Conservation (phyloP, 169 alveolate species). For the Perkinsus chesapeaki region DNA sequence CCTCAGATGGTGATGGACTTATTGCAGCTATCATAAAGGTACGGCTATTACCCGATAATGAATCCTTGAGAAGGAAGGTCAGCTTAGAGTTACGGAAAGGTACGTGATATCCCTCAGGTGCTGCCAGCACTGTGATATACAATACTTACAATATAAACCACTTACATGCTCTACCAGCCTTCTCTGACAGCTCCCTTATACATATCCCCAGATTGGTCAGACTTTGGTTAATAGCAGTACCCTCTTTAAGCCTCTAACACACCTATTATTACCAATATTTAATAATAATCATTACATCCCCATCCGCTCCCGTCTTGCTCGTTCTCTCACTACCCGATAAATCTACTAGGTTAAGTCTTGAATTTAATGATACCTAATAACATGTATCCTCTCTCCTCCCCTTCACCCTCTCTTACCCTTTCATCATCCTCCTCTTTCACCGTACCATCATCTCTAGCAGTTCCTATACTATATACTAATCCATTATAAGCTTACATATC, state of each 20-base stretch:
- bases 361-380: not conserved
- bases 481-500: not conserved
- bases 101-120: constrained; percentile 43
- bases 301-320: not conserved
- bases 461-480: not conserved
- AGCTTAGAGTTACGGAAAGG: constrained; percentile 79
- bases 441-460: not conserved
- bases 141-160: not conserved
- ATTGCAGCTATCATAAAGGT: constrained; percentile 58
- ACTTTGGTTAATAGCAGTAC: not conserved
- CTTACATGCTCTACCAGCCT: not conserved
- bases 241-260: not conserved
- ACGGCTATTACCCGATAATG: constrained; percentile 70
- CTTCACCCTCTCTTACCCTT: not conserved
- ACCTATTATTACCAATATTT: too few species aligned
- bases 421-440: not conserved
- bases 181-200: not conserved
- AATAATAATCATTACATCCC: too few species aligned
- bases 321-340: not conserved
- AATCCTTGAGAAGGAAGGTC: constrained; percentile 61
- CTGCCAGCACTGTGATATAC: not conserved
- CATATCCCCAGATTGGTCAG: not conserved
- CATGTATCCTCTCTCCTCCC: not conserved
- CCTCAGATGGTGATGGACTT: not conserved
- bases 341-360: not conserved